A percentile compares a stretch with the other conserved stretches of the same genome.
phyloP scores from a whole-genome alignment of 192 early-diverging fungal genomes.

The Coemansia reversa region DNA sequence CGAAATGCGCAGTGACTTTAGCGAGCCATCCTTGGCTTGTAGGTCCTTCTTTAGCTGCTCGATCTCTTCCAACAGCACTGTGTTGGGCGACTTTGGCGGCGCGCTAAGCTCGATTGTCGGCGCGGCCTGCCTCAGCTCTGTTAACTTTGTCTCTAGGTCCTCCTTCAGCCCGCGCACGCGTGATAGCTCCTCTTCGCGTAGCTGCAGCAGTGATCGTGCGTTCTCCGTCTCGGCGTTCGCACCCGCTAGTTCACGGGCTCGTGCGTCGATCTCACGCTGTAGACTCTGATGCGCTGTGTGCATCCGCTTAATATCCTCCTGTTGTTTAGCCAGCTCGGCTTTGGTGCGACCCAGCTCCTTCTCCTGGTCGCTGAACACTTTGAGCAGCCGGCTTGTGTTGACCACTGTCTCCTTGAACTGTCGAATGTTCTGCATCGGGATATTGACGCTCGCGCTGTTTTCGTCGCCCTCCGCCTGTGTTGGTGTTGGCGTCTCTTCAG shows the following conservation, averaged over 20 bases:
- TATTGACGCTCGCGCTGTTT: constrained; percentile 18
- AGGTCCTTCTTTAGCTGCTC: constrained; percentile 46
- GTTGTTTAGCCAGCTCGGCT: constrained; percentile 34
- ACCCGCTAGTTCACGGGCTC: constrained; percentile 29
- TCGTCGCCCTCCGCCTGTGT: constrained; percentile 3
- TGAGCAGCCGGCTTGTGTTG: constrained; percentile 50
- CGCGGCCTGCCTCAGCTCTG: constrained; percentile 27
- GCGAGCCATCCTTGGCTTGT: constrained; percentile 44
- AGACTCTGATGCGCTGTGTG: constrained; percentile 22
- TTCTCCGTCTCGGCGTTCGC: constrained; percentile 47
- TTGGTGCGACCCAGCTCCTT: constrained; percentile 48
- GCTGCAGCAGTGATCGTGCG: constrained; percentile 32
- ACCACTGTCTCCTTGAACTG: constrained; percentile 53
- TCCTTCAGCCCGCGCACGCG: constrained; percentile 48
- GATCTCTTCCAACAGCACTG: constrained; percentile 37
- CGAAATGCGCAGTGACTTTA: constrained; percentile 52
- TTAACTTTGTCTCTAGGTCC: constrained; percentile 45
- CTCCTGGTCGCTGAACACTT: constrained; percentile 51
- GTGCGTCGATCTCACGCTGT: constrained; percentile 41
- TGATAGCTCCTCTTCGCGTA: constrained; percentile 49
- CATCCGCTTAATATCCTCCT: constrained; percentile 33
- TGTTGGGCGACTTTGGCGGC: constrained; percentile 38
- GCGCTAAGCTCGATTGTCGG: constrained; percentile 19
- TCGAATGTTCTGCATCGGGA: constrained; percentile 43
- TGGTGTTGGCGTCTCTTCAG: neutral